Base-by-base conservation (phyloP, 176 grass and related monocot genomes). In the Carex myosuroides region DNA sequence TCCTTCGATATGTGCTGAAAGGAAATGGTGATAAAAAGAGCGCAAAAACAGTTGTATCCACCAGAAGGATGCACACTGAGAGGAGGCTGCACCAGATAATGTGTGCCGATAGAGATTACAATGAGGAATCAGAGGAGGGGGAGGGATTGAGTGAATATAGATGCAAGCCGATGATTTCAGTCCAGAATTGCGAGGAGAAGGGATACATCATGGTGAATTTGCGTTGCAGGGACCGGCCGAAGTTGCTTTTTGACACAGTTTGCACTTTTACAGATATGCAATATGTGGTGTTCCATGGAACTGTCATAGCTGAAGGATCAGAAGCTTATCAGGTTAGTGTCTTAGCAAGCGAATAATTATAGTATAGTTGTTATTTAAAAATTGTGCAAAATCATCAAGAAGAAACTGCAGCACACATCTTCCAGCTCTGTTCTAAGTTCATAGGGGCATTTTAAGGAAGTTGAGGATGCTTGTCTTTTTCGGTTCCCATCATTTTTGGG, bases 271-370 rank as follows among this genome's bases (percentile, higher is more conserved):
- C 85, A 17, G 89, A 91, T 57, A 86, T 94, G 71, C 83, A 89
- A 6, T 94, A 94, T 82, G 89, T 94, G 10, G 89, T 94, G 32
- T 91, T 88, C 87, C 92, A 94, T 64, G 92, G 89, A 55, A 94
- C 89, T 1, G 92, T 94, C 53, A 81, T 81, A 83, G 85, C 92
- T 17, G 81, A 85, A 81, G 65, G 82, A 24, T 24, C 53, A 26
- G 92, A 91, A 60, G 89, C 92, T 14, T 94, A 91, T 86, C 92
- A 94, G 70, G 92, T 94, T 62, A 9, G 74, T 14, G 4, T 39
- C 37, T 39, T 39, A 6, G 37, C 37, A 39, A 79, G 60, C 13
- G 10, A 65, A 63, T 60, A 64, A 63, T 6, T 10, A 42, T 48
- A 9, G 3, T 64, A 17, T 35, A 13, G 35, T 22, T 50, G 41